Evolutionary conservation across 2,329 filamentous ascomycete genomes (phyloP), one percentile per base, ranked within the genome.

Genomic region (Berkeleyomyces basicola): DNA sequence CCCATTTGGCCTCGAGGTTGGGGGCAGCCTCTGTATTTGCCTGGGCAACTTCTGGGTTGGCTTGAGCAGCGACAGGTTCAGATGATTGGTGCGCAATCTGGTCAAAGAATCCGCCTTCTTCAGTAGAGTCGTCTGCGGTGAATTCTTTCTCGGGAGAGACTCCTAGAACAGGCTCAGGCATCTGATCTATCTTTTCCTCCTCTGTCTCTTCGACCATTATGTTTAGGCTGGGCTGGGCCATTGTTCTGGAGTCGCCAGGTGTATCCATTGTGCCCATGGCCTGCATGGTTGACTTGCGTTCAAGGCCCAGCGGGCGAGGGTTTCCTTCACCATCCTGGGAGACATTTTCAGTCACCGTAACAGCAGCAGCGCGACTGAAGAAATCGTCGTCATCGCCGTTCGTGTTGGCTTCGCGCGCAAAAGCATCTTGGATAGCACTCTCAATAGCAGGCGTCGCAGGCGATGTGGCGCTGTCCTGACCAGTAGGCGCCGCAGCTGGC

Each of bases 1-100:
- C 82, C 88, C 92, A 96, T 67, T 89, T 85, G 16, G 87, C 87
- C 55, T 87, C 86, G 47, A 93, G 72, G 69, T 33, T 53, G 23
- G 49, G 49, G 3, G 92, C 87, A 49, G 85, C 80, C 5, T 80
- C 75, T 4, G 68, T 67, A 14, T 68, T 66, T 9, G 65, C 59
- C 49, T 69, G 67, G 46, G 66, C 63, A 11, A 67, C 66, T 59
- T 68, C 64, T 31, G 65, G 55, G 58, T 69, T 43, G 49, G 68
- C 58, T 14, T 68, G 66, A 23, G 69, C 65, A 46, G 53, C 14
- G 3, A 47, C 42, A 58, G 55, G 33, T 23, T 33, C 42, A 23
- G 60, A 6, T n/a, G 46, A 58, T 33, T 68, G 47, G 14, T 44
- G 51, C 10, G 65, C 53, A 36, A 59, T 10, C 16, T 51, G 31